Base-by-base conservation (phyloP, 1,139 yeast species). In the Suhomyces anneliseae region DNA sequence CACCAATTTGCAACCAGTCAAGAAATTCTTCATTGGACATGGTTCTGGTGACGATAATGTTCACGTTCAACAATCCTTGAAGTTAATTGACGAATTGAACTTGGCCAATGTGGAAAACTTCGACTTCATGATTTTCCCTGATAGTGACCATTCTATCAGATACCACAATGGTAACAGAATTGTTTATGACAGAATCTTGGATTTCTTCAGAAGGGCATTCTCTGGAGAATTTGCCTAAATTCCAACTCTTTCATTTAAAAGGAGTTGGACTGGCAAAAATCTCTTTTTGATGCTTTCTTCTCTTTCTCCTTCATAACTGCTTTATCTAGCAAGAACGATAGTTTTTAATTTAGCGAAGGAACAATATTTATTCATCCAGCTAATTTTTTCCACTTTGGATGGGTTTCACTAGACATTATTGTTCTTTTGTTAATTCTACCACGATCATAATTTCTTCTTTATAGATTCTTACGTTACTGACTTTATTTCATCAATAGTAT, bases 11-110 rank as follows among this genome's bases (percentile, higher is more conserved):
- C 56, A 70, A 57, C 62, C 74, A 55, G 81, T 75, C n/a, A 74
- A 70, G 44, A 72, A 89, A 57, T 86, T 87, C 58, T 69, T 87
- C 50, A 63, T 87, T 43, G 84, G 86, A 74, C 95, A 87, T 62
- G 95, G 95, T 8, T 79, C 88, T 1, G 93, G 92, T 15, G 95
- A 87, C 64, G 95, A 87, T 62, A 87, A 87, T 53, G 95, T 87
- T 36, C 95, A 87, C 64, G 78, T 85, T 61, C 95, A 87, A 61
- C 84, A 87, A 64, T 72, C 86, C 24, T 74, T 85, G 52, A 82
- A 81, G 60, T 69, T 87, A 24, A 61, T 87, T 45, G 93, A 87
- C 60, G 71, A 76, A 51, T 73, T 86, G 51, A 80, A 86, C 58
- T 58, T 83, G 45, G 77, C 69, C 9, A 72, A 70, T 6, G 75